phyloP scores from a whole-genome alignment of 352 stramenopile genomes.

The Pythium periplocum region DNA sequence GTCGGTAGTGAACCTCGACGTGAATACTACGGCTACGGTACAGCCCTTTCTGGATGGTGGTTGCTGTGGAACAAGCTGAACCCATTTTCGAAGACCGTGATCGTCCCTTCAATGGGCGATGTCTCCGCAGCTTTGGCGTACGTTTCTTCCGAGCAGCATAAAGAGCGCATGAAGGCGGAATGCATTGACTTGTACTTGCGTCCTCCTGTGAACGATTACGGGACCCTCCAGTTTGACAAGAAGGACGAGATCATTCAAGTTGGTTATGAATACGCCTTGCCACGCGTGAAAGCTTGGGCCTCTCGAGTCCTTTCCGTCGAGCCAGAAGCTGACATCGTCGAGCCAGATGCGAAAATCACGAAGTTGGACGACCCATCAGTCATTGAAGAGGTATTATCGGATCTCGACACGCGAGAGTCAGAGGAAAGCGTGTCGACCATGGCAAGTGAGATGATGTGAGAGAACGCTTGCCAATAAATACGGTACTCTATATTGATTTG shows the following conservation, averaged over 20 bases:
- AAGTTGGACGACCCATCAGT: background rate
- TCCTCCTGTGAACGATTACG: conserved; percentile 86
- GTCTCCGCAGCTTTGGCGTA: conserved; percentile 85
- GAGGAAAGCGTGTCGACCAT: conserved; percentile 1
- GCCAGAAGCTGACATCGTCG: conserved; percentile 57
- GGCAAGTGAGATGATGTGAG: too few relatives aligned
- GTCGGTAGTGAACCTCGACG: conserved; percentile 77
- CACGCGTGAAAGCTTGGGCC: conserved; percentile 58
- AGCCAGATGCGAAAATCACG: conserved; percentile 12
- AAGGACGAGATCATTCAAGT: conserved; percentile 88
- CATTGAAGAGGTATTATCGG: conserved; percentile 4
- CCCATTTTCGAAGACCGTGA: conserved; percentile 82
- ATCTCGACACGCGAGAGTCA: conserved; percentile 3
- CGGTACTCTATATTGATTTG: too few relatives aligned
- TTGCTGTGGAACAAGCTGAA: conserved; percentile 90
- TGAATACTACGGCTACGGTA: conserved; percentile 80
- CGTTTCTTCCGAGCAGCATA: conserved; percentile 88
- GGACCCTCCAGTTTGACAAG: conserved; percentile 91
- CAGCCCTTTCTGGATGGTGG: conserved; percentile 85
- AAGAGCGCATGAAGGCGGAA: conserved; percentile 77
- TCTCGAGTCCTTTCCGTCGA: conserved; percentile 44
- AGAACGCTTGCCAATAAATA: too few relatives aligned
- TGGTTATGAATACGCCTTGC: conserved; percentile 78
- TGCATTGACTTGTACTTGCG: conserved; percentile 87
- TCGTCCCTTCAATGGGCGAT: conserved; percentile 91